Conservation (phyloP, 352 stramenopile species). For the Pelagophyceae sp. region DNA sequence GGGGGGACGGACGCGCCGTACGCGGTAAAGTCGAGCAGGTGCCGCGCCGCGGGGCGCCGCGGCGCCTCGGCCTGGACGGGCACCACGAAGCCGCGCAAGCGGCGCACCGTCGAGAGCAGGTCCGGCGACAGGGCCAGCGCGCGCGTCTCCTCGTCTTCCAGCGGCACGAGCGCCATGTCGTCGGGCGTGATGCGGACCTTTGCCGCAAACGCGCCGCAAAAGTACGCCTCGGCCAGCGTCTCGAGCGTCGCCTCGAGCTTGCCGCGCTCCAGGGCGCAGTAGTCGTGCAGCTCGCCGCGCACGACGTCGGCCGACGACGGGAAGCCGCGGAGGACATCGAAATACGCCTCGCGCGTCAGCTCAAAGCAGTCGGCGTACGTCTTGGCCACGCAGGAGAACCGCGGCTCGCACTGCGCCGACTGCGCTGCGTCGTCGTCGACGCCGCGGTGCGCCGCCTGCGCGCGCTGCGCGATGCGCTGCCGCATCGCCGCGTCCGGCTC, state of each 20-base stretch:
- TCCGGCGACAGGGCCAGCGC: not conserved
- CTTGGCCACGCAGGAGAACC: conserved; percentile 33
- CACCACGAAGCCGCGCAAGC: not conserved
- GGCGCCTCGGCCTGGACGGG: too few relatives aligned
- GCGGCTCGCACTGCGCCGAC: conserved; percentile 11
- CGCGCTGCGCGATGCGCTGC: not conserved
- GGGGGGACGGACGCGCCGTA: not conserved
- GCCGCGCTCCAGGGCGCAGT: not conserved
- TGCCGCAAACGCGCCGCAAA: not conserved
- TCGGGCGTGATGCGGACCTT: not conserved
- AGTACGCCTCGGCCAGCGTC: not conserved
- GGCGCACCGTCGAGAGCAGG: not conserved
- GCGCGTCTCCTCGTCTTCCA: not conserved
- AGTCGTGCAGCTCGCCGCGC: not conserved
- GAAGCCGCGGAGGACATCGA: conserved; percentile 33
- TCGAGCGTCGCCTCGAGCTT: conserved; percentile 1
- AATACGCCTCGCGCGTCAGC: conserved; percentile 35
- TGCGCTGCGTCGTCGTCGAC: not conserved
- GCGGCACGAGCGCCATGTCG: not conserved
- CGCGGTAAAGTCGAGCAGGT: too few relatives aligned
- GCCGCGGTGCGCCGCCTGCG: not conserved
- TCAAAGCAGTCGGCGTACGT: conserved; percentile 43
- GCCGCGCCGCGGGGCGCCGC: too few relatives aligned
- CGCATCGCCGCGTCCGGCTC: not conserved
- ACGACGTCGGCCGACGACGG: not conserved